Evolutionary conservation across 768 basidiomycete species (phyloP).

Genomic region (Leccinum disarticulatum): DNA sequence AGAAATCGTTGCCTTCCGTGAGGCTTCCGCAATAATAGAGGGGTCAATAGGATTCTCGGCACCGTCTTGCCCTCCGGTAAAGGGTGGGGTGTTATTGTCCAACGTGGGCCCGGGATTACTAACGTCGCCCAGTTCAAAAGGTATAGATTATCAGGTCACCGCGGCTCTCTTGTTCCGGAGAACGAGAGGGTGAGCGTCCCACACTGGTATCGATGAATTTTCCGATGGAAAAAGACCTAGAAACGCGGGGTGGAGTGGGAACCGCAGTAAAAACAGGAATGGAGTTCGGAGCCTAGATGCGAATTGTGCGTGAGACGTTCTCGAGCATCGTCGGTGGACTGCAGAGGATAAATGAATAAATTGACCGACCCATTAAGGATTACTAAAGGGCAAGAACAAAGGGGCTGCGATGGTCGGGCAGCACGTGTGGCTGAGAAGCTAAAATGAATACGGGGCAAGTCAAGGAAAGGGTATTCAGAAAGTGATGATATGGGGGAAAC

Average conservation of each 20-base stretch:
- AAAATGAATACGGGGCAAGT: slow-evolving; percentile 14
- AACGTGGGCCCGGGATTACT: too few relatives aligned
- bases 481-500: slow-evolving; percentile 14
- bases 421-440: slow-evolving; percentile 20
- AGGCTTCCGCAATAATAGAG: too few relatives aligned
- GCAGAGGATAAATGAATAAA: slow-evolving; percentile 13
- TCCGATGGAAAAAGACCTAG: slow-evolving; percentile 48
- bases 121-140: too few relatives aligned
- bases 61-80: too few relatives aligned
- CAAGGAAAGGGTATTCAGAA: slow-evolving; percentile 7
- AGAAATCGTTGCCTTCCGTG: too few relatives aligned
- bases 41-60: too few relatives aligned
- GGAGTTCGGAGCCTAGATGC: slow-evolving; percentile 52
- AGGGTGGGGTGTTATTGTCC: too few relatives aligned
- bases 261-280: slow-evolving; percentile 48
- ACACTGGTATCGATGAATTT: slow-evolving; percentile 37
- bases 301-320: slow-evolving; percentile 50
- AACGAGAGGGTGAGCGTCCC: slow-evolving; percentile 12
- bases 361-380: not conserved
- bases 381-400: not conserved
- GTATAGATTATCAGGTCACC: too few relatives aligned
- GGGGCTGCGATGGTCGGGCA: slow-evolving; percentile 4
- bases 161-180: slow-evolving; percentile 6
- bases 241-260: slow-evolving; percentile 50
- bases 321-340: slow-evolving; percentile 52